phyloP scores from a whole-genome alignment of 2,329 filamentous ascomycete genomes.

The Endoconidiophora polonica region DNA sequence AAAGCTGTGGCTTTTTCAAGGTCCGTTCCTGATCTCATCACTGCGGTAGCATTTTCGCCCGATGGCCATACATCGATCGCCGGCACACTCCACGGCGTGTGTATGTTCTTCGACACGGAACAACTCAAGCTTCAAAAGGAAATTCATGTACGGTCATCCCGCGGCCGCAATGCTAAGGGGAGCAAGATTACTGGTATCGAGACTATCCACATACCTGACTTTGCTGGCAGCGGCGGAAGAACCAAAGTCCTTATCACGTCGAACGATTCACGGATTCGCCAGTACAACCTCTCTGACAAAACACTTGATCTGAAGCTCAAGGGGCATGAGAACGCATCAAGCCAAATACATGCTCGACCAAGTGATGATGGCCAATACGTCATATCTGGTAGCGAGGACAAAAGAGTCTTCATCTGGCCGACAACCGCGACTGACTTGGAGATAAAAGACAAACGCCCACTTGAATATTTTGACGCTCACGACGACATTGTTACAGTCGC shows the following conservation, averaged over 20 bases:
- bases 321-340: slow-evolving; percentile 76
- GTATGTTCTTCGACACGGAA: slow-evolving; percentile 85
- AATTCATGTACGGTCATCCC: slow-evolving; percentile 80
- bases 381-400: slow-evolving; percentile 85
- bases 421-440: slow-evolving; percentile 33
- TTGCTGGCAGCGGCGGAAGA: slow-evolving; percentile 35
- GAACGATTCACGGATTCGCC: slow-evolving; percentile 79
- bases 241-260: slow-evolving; percentile 80
- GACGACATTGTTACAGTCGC: slow-evolving; percentile 79
- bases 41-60: slow-evolving; percentile 82
- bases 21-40: slow-evolving; percentile 72
- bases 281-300: slow-evolving; percentile 80
- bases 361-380: slow-evolving; percentile 76
- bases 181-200: slow-evolving; percentile 96
- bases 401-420: slow-evolving; percentile 81
- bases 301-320: slow-evolving; percentile 76
- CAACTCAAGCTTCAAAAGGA: slow-evolving; percentile 70
- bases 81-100: slow-evolving; percentile 69
- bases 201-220: slow-evolving; percentile 33
- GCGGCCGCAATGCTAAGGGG: slow-evolving; percentile 85
- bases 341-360: slow-evolving; percentile 78
- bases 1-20: slow-evolving; percentile 76
- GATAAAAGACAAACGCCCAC: slow-evolving; percentile 61
- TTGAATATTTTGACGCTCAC: slow-evolving; percentile 85
- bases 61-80: slow-evolving; percentile 83